Conservation (phyloP, 2,329 filamentous ascomycete species). For the Neoarthrinium moseri region DNA sequence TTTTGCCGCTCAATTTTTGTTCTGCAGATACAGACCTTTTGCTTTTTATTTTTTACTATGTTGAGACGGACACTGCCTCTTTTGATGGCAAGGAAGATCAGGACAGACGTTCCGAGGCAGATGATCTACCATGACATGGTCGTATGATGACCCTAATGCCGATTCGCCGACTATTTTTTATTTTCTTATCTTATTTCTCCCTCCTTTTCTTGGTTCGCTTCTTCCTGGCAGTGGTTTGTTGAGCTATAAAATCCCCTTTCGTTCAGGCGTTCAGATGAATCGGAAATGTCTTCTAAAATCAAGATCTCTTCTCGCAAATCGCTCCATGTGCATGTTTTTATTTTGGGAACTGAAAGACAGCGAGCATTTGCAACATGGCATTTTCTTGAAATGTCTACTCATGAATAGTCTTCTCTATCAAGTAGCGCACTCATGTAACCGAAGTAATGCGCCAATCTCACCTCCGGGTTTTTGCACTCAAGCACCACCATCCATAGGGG, state of each 20-base stretch:
- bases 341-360: no score
- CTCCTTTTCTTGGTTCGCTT: constrained; percentile 4
- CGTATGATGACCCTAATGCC: constrained; percentile 6
- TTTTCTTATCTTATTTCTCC: constrained; percentile 2
- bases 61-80: constrained; percentile 7
- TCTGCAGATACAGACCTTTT: constrained; percentile 4
- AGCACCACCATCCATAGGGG: no score
- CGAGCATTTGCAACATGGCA: no score
- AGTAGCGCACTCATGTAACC: no score
- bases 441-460: no score
- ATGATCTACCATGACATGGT: constrained; percentile 6
- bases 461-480: no score
- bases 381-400: no score
- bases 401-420: no score
- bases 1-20: constrained; percentile 10
- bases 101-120: not conserved
- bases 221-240: constrained; percentile 12
- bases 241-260: constrained; percentile 12
- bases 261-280: constrained; percentile 7
- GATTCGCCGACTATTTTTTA: constrained; percentile 3
- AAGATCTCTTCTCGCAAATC: no score
- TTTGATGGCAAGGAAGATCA: constrained; percentile 5
- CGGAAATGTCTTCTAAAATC: no score
- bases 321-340: no score
- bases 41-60: no score